Conservation (phyloP, 2,329 filamentous ascomycete genomes). For the Xylariales sp. region DNA sequence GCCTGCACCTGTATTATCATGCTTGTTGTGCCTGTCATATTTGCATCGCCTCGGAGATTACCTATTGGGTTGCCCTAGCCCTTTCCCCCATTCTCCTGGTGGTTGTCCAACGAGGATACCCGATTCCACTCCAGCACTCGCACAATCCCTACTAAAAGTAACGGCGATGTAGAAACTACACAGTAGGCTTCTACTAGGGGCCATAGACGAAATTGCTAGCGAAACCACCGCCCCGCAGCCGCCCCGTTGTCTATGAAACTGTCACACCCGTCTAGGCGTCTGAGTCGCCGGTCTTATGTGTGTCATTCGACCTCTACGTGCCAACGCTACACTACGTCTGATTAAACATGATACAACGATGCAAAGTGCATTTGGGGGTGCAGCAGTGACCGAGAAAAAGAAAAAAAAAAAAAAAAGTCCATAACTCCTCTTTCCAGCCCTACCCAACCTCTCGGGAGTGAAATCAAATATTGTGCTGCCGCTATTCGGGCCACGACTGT, state of each 20-base stretch:
- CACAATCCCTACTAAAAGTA: constrained; percentile 22
- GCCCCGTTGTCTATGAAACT: constrained; percentile 2
- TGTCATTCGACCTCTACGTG: constrained; percentile 21
- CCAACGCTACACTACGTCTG: constrained; percentile 1
- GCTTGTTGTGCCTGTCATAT: neutral
- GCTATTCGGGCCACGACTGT: neutral
- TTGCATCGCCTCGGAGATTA: constrained; percentile 4
- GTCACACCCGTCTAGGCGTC: neutral
- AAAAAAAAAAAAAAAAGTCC: neutral
- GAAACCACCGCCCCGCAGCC: constrained; percentile 6
- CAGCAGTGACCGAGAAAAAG: neutral
- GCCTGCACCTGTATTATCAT: constrained; percentile 9
- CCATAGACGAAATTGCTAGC: neutral
- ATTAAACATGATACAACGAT: constrained; percentile 7
- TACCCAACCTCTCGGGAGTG: constrained; percentile 21
- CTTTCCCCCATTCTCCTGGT: constrained; percentile 4
- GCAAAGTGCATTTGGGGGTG: constrained; percentile 3
- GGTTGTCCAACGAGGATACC: constrained; percentile 14
- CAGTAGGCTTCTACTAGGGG: neutral
- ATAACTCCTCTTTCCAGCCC: constrained; percentile 20
- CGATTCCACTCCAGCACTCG: neutral
- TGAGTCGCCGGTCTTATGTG: constrained; percentile 13
- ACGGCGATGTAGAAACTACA: constrained; percentile 25
- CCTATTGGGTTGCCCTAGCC: neutral
- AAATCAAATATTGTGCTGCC: constrained; percentile 15